Evolutionary conservation across 2,329 filamentous ascomycete species (phyloP).

Genomic region (Tolypocladium inflatum): DNA sequence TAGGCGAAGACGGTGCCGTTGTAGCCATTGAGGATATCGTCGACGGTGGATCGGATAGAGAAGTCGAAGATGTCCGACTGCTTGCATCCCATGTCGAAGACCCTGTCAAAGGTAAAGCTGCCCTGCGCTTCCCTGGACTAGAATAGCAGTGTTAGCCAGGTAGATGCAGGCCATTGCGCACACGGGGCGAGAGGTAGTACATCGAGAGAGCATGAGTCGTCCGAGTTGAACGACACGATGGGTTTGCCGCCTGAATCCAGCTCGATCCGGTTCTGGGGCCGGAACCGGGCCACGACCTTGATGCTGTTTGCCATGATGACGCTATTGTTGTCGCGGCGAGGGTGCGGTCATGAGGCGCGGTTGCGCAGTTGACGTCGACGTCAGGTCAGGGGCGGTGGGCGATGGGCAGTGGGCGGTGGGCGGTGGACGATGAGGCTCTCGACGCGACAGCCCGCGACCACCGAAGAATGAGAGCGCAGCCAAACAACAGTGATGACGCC

Average conservation of each 20-base stretch:
- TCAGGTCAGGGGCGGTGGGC: not conserved
- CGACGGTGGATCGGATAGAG: constrained; percentile 90
- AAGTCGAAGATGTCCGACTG: constrained; percentile 97
- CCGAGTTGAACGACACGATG: constrained; percentile 79
- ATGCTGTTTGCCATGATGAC: constrained; percentile 55
- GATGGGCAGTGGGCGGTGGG: constrained; percentile 1
- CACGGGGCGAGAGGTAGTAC: constrained; percentile 43
- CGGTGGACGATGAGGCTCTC: not conserved
- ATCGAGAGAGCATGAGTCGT: constrained; percentile 79
- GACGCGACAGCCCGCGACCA: constrained; percentile 1
- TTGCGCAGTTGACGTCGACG: constrained; percentile 1
- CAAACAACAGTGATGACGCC: not conserved
- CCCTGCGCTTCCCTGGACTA: constrained; percentile 77
- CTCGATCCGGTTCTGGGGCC: constrained; percentile 94
- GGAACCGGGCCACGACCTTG: constrained; percentile 94
- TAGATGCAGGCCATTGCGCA: not conserved
- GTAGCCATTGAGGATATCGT: constrained; percentile 98
- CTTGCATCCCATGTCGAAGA: constrained; percentile 88
- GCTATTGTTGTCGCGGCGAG: constrained; percentile 4
- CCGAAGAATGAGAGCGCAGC: not conserved
- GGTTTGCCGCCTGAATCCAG: constrained; percentile 82
- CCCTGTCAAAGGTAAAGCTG: constrained; percentile 91
- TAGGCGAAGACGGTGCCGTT: constrained; percentile 99
- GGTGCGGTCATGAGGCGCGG: constrained; percentile 6
- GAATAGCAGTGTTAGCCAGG: constrained; percentile 12